Base-by-base conservation (phyloP, 106 monocot genomes). In the Agapanthus africanus region DNA sequence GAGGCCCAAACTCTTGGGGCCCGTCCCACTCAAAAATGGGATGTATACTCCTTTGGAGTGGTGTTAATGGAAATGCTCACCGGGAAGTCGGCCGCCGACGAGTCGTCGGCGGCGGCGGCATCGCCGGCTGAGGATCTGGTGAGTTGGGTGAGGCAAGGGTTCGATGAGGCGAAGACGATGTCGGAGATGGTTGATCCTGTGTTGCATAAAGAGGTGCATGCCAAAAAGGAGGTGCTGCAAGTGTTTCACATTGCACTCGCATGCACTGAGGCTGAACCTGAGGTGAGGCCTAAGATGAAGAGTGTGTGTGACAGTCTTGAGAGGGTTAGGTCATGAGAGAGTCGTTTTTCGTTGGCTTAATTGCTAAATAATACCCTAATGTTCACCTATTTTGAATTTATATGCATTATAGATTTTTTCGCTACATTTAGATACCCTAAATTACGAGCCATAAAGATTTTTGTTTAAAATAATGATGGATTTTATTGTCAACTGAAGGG, bases 201-300 rank as follows among this genome's bases (percentile, higher is more conserved):
- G 40, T 46, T 91, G 66, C 63, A 79, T 1, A 42, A 68, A 1
- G 84, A 85, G 67, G 67, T 66, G 42, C 69, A 69, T 4, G 69
- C 75, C 0, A 85, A 88, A 74, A 84, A 87, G 64, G 91, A 85
- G 62, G 64, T 85, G 42, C n/a, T 83, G 13, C 19, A 79, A 4
- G 73, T 54, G 54, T 86, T 91, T 65, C 88, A 81, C 35, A 51
- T 86, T 9, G 95, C 91, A 15, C 71, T 95, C 1, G 74, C 83
- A 0, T 95, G 95, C 68, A 82, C 91, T 2, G 95, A 95, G 42
- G 7, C 76, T 3, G 90, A 95, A 28, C 86, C 95, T 1, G 88
- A 91, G 54, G 42, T 70, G 4, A 76, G 91, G 75, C 95, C 95
- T 0, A 78, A 79, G 71, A 91, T 95, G 95, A 95, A 86, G 85